Evolutionary conservation across 768 basidiomycete species (phyloP).

Genomic region (Collybia mongolica): DNA sequence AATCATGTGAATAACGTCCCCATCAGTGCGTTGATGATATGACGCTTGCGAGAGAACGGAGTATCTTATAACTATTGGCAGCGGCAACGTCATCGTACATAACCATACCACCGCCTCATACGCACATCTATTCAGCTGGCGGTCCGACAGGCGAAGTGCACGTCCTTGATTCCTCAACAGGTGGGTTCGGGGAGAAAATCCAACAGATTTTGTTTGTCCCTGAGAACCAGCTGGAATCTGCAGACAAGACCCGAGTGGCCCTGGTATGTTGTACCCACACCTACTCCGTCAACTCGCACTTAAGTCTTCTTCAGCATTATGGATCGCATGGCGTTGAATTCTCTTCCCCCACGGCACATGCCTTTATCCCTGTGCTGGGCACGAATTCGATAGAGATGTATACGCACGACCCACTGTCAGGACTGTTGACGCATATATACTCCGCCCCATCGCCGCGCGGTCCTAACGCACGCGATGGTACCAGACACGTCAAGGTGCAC

Average conservation of each 20-base stretch:
- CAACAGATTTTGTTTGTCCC: conserved; percentile 50
- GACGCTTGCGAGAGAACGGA: background rate
- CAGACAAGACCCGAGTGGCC: conserved; percentile 51
- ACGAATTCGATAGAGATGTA: conserved; percentile 49
- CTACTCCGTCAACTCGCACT: background rate
- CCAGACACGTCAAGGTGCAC: conserved; percentile 51
- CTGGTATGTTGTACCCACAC: conserved; percentile 31
- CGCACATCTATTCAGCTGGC: conserved; percentile 47
- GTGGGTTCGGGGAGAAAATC: conserved; percentile 39
- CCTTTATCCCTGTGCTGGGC: conserved; percentile 51
- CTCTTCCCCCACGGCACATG: conserved; percentile 30
- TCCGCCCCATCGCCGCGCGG: conserved; percentile 40
- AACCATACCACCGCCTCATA: conserved; percentile 44
- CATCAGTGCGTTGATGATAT: conserved; percentile 34
- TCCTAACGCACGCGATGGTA: conserved; percentile 38
- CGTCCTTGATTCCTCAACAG: conserved; percentile 28
- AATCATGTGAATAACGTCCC: conserved; percentile 40
- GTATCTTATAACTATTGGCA: conserved; percentile 13
- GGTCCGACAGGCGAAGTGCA: conserved; percentile 54
- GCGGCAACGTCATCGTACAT: conserved; percentile 58
- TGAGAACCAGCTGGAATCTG: conserved; percentile 34
- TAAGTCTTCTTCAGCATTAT: conserved; percentile 32
- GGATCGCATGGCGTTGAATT: conserved; percentile 55
- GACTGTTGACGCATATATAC: conserved; percentile 32
- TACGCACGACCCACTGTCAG: conserved; percentile 26